Base-by-base conservation (phyloP, 2,329 filamentous ascomycete species). In the Rasamsonia emersonii region DNA sequence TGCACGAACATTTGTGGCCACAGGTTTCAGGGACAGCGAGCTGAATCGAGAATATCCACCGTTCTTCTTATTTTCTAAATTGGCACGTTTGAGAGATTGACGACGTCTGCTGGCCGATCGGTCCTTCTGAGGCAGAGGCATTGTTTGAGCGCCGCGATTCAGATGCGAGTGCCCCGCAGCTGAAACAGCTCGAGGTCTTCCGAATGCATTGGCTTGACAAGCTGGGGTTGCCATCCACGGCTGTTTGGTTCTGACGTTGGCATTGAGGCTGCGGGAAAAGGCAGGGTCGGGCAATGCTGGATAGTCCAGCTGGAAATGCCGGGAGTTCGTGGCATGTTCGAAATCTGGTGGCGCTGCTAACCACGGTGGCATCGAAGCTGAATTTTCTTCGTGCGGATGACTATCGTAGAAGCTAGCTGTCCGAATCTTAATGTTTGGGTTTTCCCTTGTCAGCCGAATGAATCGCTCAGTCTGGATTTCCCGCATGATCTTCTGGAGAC, bases 401-500 rank as follows among this genome's bases (percentile, higher is more conserved):
- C n/a, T n/a, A n/a, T n/a, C n/a, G n/a, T 32, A 35, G 32, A 34
- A 38, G 14, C 35, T 29, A n/a, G 39, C 41, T 43, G 44, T 14
- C 33, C 36, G 32, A 35, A 41, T 18, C 17, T 43, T 21, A 25
- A 47, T 26, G 18, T 36, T 17, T 9, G 35, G 39, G 18, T 40
- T 38, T 18, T 35, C 32, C 19, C 30, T 27, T 6, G 35, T 34
- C 10, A 50, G 17, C 11, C 48, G 37, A 9, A 28, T 31, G 8
- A 38, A 32, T 10, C 43, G 41, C 36, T 54, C 50, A 6, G 36
- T 18, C 9, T 53, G 49, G n/a, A 55, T 35, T 24, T 49, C 36
- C 8, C 43, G 44, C 45, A 53, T 50, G 28, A 40, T 47, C 10
- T 38, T 26, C 21, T 50, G 50, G 6, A 54, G 46, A 13, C 35